Conservation (phyloP, 2,329 filamentous ascomycete species). For the Aspergillus vadensis region DNA sequence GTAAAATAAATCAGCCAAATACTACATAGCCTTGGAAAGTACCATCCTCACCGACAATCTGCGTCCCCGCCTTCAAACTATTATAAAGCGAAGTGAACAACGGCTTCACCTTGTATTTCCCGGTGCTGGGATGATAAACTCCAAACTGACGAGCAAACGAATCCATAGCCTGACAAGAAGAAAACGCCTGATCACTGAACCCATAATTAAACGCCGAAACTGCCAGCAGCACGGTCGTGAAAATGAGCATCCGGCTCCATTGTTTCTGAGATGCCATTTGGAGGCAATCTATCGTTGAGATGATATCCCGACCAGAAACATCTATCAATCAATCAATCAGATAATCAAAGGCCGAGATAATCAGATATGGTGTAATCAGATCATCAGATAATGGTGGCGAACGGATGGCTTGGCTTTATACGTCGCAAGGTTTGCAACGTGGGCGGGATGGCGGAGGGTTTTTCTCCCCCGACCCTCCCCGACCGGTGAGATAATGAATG, state of each 20-base stretch:
- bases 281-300: too few relatives aligned
- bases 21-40: too few relatives aligned
- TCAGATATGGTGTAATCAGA: slow-evolving; percentile 3
- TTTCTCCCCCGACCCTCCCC: background rate
- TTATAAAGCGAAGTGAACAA: slow-evolving; percentile 2
- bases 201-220: slow-evolving; percentile 10
- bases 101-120: background rate
- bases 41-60: background rate
- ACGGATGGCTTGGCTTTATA: background rate
- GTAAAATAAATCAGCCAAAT: background rate
- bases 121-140: background rate
- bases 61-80: background rate
- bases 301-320: too few relatives aligned
- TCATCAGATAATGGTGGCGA: slow-evolving; percentile 1
- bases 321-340: background rate
- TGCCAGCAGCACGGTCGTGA: background rate
- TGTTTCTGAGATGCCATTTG: background rate
- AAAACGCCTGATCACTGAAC: slow-evolving; percentile 2
- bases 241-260: slow-evolving; percentile 2
- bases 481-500: background rate
- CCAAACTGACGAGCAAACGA: slow-evolving; percentile 2
- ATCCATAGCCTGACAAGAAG: slow-evolving; percentile 8
- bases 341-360: background rate
- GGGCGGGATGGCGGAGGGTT: background rate
- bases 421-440: background rate